Percentiles rank a stretch among this genome's conserved stretches.
These are phyloP conservation scores for Corylus heterophylla DNA, from an alignment of 306 rosid genomes.

Conservation along the genomic window DNA sequence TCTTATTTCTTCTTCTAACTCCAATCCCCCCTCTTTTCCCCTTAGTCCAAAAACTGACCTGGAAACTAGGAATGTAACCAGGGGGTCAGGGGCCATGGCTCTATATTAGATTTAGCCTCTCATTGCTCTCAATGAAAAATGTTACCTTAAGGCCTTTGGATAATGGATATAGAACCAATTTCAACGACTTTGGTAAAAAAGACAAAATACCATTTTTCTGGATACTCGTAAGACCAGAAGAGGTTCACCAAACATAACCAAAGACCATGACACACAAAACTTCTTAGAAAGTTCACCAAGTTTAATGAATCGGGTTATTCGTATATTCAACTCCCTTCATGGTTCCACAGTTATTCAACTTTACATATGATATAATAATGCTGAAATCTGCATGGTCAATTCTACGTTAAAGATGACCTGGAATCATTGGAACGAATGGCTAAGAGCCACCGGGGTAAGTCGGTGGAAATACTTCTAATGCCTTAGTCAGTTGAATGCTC, in stretches of 20 bases:
- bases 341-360: not conserved
- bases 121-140: too few relatives aligned
- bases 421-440: too few relatives aligned
- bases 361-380: not conserved
- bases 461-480: too few relatives aligned
- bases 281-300: not conserved
- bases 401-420: too few relatives aligned
- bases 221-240: not conserved
- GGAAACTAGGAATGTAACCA: not conserved
- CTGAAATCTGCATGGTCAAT: too few relatives aligned
- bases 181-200: not conserved
- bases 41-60: not conserved
- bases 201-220: not conserved
- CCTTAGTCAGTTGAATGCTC: too few relatives aligned
- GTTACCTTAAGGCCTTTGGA: not conserved
- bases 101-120: too few relatives aligned
- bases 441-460: too few relatives aligned
- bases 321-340: constrained; percentile 15
- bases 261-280: not conserved
- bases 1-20: not conserved
- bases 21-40: not conserved
- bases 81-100: too few relatives aligned
- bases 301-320: constrained; percentile 17
- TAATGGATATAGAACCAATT: not conserved
- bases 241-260: not conserved